Conservation (phyloP, 2,329 filamentous ascomycete species). For the Xylaria sp. region DNA sequence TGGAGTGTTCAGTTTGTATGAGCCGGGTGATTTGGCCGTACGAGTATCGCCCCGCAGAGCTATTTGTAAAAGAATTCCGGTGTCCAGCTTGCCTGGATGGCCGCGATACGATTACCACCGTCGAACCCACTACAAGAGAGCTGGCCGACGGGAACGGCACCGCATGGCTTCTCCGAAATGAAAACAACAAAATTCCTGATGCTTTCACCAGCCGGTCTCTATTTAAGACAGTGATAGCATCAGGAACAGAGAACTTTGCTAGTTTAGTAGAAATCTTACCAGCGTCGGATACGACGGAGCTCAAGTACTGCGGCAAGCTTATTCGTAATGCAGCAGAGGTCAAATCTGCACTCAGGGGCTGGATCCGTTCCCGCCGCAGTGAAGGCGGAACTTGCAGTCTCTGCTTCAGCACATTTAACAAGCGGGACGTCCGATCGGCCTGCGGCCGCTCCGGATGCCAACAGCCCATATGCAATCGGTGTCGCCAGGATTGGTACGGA, state of each 20-base stretch:
- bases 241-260: conserved; percentile 51
- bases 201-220: conserved; percentile 56
- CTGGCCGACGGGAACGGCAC: conserved; percentile 56
- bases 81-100: conserved; percentile 55
- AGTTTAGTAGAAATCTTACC: conserved; percentile 53
- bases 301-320: conserved; percentile 54
- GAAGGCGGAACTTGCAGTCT: conserved; percentile 57
- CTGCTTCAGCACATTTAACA: conserved; percentile 56
- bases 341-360: conserved; percentile 50
- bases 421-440: conserved; percentile 53
- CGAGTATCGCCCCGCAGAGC: conserved; percentile 54
- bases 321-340: conserved; percentile 56
- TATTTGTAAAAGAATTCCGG: conserved; percentile 50
- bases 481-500: conserved; percentile 59
- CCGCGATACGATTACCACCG: conserved; percentile 16
- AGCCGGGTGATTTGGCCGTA: conserved; percentile 61
- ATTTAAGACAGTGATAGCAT: conserved; percentile 52
- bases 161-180: conserved; percentile 58
- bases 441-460: conserved; percentile 59
- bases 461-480: conserved; percentile 57
- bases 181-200: conserved; percentile 49
- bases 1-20: conserved; percentile 58
- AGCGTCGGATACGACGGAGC: conserved; percentile 16
- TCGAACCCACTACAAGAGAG: conserved; percentile 52
- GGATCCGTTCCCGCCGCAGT: conserved; percentile 53